A percentile compares a stretch with the other conserved stretches of the same genome.
These are phyloP conservation scores for Trichomonas vaginalis DNA, from an alignment of 208 protist species.

Conservation along the genomic window DNA sequence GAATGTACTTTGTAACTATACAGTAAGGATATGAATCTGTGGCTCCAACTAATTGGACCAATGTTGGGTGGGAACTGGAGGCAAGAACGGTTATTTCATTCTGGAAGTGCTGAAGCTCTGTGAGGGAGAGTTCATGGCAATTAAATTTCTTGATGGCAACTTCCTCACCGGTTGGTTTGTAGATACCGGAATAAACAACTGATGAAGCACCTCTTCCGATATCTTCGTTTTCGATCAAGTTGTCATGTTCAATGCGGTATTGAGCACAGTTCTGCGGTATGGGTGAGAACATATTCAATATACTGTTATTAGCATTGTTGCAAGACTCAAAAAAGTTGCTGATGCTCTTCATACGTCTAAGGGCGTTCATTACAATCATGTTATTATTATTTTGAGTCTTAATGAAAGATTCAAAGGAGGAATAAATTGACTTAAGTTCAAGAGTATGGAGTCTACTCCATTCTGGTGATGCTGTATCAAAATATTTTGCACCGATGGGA, in stretches of 20 bases:
- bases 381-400: background rate
- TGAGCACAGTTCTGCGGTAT: background rate
- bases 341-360: background rate
- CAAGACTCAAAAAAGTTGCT: background rate
- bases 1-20: slow-evolving; percentile 6
- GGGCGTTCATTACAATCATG: background rate
- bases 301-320: background rate
- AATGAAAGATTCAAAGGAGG: background rate
- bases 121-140: background rate
- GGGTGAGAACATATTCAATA: background rate
- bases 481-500: background rate
- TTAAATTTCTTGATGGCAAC: background rate
- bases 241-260: background rate
- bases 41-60: background rate
- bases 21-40: background rate
- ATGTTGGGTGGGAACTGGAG: background rate
- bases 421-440: background rate
- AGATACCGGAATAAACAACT: background rate
- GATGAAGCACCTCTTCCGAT: background rate
- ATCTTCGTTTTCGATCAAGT: background rate
- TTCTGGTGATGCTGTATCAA: background rate
- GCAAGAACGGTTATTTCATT: background rate
- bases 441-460: background rate
- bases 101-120: background rate
- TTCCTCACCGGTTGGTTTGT: background rate